Base-by-base conservation (phyloP, 1,284 basidiomycete genomes). In the Boletus smithii region DNA sequence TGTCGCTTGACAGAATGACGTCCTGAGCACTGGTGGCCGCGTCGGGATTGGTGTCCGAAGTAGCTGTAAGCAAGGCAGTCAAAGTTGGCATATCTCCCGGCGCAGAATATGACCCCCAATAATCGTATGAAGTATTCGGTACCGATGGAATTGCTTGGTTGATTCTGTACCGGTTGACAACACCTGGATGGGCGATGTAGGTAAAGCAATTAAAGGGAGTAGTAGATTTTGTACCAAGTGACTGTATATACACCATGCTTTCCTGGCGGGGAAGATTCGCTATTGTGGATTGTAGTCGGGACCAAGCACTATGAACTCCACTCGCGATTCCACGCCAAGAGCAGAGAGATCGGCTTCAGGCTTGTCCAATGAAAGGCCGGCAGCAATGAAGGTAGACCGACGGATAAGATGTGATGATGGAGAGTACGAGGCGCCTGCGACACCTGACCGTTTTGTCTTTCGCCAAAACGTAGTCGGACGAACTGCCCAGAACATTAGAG, bases 391-490 rank as follows among this genome's bases (percentile, higher is more conserved):
- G 1, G 84, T 85, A 5, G 83, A 81, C 5, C 84, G 77, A 31
- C 85, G 81, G 34, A 88, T 74, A 48, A 84, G 75, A 59, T 85
- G 80, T 0, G 77, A 77, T 0, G 81, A 76, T 0, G 83, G 84
- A 8, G 85, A 85, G 57, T 84, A 86, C 0, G 79, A 80, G 7
- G 81, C 75, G 2, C 71, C 73, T 31, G 81, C 75, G 2, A 87
- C 79, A 16, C 82, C 84, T 17, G 82, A 85, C 10, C 80, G 76
- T 33, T 68, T 74, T 3, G 80, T 83, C 52, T 77, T 80, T 26
- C 83, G 72, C 85, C 84, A 87, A 62, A 87, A 87, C 0, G 85
- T 83, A 3, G 79, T 85, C 0, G 85, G 84, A 23, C 85, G 82
- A 42, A 76, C 77, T 79, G 46, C 2, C 2, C 11, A 33, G 20